Percentiles rank a stretch among this genome's conserved stretches.
These are phyloP conservation scores for Pseudonitzschia delicatissima DNA, from an alignment of 108 stramenopile species.

Conservation along the genomic window DNA sequence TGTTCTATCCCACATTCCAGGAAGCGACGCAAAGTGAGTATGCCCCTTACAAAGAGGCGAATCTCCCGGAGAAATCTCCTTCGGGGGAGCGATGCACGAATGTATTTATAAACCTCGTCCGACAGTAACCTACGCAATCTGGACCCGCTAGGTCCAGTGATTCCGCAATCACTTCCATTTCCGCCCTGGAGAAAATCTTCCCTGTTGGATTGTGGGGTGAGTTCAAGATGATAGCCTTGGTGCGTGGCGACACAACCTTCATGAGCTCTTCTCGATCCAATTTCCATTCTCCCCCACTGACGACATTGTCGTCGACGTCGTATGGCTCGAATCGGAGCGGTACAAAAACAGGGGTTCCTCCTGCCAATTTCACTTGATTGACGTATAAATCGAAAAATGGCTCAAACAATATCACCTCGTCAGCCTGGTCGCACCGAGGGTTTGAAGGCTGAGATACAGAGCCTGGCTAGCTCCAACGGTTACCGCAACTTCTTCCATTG, in stretches of 20 bases:
- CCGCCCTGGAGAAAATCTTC: conserved; percentile 87
- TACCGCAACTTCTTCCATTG: conserved; percentile 86
- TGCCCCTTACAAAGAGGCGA: conserved; percentile 70
- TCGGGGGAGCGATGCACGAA: conserved; percentile 85
- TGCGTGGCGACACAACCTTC: conserved; percentile 72
- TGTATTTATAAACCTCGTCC: conserved; percentile 99
- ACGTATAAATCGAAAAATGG: conserved; percentile 97
- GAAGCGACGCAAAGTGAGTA: conserved; percentile 82
- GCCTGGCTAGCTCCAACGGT: conserved; percentile 95
- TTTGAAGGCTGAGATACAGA: conserved; percentile 81
- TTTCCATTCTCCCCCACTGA: conserved; percentile 81
- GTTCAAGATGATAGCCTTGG: conserved; percentile 92
- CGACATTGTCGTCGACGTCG: conserved; percentile 23
- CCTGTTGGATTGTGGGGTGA: conserved; percentile 99
- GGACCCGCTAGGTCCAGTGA: conserved; percentile 68
- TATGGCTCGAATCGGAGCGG: conserved; percentile 74
- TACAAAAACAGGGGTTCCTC: conserved; percentile 77
- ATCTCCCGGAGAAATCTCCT: conserved; percentile 20
- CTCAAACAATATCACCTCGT: conserved; percentile 95
- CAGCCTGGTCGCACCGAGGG: conserved; percentile 84
- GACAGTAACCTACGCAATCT: conserved; percentile 77
- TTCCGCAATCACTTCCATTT: conserved; percentile 89
- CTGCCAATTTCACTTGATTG: conserved; percentile 84
- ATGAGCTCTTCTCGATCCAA: conserved; percentile 70
- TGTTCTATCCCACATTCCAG: conserved; percentile 90